Percentiles rank a stretch among this genome's conserved stretches.
Evolutionary conservation across 1,284 basidiomycete genomes (phyloP).

Genomic region (Vanrija sp.): DNA sequence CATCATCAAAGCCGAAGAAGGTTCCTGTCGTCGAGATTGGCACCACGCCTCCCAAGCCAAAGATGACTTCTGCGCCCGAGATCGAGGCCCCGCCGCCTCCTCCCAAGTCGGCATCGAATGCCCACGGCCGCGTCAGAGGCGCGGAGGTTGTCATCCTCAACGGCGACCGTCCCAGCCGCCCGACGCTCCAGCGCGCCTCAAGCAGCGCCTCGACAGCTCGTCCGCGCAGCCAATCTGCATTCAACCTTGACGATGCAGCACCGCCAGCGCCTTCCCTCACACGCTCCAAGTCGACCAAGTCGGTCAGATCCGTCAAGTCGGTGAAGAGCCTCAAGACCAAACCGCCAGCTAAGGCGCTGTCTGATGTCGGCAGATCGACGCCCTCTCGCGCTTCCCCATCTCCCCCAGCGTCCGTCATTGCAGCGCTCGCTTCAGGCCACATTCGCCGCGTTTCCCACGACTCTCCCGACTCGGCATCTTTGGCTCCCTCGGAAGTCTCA

Average conservation of each 20-base stretch:
- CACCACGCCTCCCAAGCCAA: not conserved
- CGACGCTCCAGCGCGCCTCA: not conserved
- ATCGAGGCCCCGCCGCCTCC: slow-evolving; percentile 1
- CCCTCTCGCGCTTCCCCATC: not conserved
- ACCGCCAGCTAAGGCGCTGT: too few relatives aligned
- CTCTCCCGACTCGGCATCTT: too few relatives aligned
- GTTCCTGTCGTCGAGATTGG: not conserved
- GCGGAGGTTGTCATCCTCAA: slow-evolving; percentile 2
- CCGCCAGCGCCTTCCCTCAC: not conserved
- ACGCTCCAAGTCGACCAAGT: not conserved
- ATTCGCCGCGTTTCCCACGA: too few relatives aligned
- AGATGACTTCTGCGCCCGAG: too few relatives aligned
- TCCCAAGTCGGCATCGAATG: slow-evolving; percentile 1
- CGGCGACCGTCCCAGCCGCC: not conserved
- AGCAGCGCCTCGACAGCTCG: not conserved
- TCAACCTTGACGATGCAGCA: too few relatives aligned
- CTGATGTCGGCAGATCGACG: too few relatives aligned
- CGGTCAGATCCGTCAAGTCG: not conserved
- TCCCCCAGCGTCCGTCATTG: not conserved
- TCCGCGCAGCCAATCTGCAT: too few relatives aligned
- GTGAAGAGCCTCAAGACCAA: not conserved
- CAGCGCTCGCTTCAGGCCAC: too few relatives aligned
- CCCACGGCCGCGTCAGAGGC: not conserved
- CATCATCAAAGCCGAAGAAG: too few relatives aligned
- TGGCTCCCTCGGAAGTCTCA: too few relatives aligned